Evolutionary conservation across 306 rosid species (phyloP), one percentile per base, ranked within the genome.

Genomic region (Elaeagnus macrophylla): DNA sequence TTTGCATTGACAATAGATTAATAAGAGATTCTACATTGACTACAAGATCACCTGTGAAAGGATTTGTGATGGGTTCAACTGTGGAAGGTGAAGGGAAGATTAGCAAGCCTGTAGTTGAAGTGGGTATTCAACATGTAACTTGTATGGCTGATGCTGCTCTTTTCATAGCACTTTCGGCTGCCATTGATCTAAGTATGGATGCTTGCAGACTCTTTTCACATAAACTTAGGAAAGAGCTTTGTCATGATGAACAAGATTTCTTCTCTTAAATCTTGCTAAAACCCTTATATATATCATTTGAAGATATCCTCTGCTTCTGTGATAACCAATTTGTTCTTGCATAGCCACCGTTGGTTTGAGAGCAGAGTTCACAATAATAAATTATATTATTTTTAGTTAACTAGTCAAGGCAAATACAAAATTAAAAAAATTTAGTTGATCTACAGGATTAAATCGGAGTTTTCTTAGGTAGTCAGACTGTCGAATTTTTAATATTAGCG

Each of bases 111-210:
- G 51, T 73, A 17, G 96, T 91, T 2, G 87, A 84, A 54, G 96
- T 91, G 11, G 96, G 95, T 0, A 77, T 73, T 44, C 84, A 80
- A 46, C 95, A 86, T 67, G 97, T 91, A 39, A 81, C 95, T 0
- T 91, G 96, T 66, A 91, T 77, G 96, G 83, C 96, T 47, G 97
- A 91, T 61, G 96, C 96, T 52, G 97, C 96, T 63, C 62, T 91
- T 0, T 91, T 91, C 51, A 66, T 86, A 19, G 97, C 94, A 0
- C 79, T 91, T 2, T 82, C 97, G 0, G 96, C 97, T 8, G 96
- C 97, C 53, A 78, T 91, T 64, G 97, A 91, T 76, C 93, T 86
- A 9, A 86, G 97, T 83, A 86, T 91, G 94, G 97, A 91, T 60
- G 96, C 97, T 1, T 91, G 97, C 57, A 66, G 75, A 18, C 82